Evolutionary conservation across 306 rosid species (phyloP).

Genomic region (Castanospermum australe): DNA sequence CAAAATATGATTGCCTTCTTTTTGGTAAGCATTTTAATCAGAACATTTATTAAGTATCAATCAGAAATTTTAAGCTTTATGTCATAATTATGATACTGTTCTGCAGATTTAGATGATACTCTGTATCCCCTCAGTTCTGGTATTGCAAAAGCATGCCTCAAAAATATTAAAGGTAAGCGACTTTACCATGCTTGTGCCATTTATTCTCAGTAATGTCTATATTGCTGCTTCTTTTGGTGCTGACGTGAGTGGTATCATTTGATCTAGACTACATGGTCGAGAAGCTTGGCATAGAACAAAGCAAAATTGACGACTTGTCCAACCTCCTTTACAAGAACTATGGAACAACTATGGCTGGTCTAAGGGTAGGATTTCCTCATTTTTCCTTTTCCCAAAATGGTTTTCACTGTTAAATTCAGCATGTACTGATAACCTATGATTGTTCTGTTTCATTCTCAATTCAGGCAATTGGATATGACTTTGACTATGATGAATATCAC

Average conservation of each 20-base stretch:
- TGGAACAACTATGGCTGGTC: slow-evolving; percentile 99
- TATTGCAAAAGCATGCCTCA: slow-evolving; percentile 56
- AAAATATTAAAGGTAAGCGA: slow-evolving; percentile 72
- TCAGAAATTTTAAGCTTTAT: slow-evolving; percentile 12
- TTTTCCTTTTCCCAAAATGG: not conserved
- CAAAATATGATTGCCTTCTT: slow-evolving; percentile 87
- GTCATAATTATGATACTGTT: slow-evolving; percentile 2
- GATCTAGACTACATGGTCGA: slow-evolving; percentile 81
- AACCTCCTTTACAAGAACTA: slow-evolving; percentile 83
- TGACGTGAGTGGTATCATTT: slow-evolving; percentile 14
- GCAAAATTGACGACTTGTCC: slow-evolving; percentile 67
- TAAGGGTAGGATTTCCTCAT: slow-evolving; percentile 60
- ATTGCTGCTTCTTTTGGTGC: not conserved
- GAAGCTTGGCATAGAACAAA: slow-evolving; percentile 75
- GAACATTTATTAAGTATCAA: not conserved
- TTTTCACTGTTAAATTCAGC: not conserved
- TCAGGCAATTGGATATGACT: slow-evolving; percentile 95
- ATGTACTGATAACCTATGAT: not conserved
- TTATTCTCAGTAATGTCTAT: not conserved
- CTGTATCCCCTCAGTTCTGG: slow-evolving; percentile 86
- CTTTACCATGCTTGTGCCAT: not conserved
- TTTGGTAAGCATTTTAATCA: slow-evolving; percentile 61
- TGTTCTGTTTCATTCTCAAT: slow-evolving; percentile 19
- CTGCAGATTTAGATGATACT: slow-evolving; percentile 94
- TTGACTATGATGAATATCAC: slow-evolving; percentile 96